phyloP scores from a whole-genome alignment of 345 rosid genomes.

The Acer negundo region DNA sequence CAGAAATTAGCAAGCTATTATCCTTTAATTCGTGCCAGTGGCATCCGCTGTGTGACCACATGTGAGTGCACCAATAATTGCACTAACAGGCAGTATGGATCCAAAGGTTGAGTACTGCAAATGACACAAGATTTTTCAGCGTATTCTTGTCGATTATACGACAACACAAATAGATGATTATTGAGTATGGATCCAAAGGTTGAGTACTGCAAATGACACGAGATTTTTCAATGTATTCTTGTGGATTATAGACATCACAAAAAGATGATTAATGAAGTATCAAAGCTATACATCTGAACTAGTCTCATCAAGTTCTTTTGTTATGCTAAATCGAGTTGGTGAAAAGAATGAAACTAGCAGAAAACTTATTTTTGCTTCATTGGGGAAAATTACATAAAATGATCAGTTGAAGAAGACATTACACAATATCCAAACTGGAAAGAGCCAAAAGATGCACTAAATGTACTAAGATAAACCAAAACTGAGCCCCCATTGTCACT shows the following conservation, averaged over 20 bases:
- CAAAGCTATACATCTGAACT: constrained; percentile 32
- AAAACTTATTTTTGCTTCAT: no score
- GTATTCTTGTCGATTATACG: background rate
- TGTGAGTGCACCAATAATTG: constrained; percentile 44
- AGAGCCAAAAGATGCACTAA: constrained; percentile 56
- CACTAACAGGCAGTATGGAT: constrained; percentile 46
- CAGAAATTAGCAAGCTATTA: background rate
- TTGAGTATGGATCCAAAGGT: no score
- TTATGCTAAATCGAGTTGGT: constrained; percentile 51
- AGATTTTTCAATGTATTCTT: no score
- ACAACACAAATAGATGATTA: no score
- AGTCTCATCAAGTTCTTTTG: constrained; percentile 47
- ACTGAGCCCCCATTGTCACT: constrained; percentile 13
- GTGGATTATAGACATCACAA: no score
- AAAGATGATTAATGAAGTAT: no score
- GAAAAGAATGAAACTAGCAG: constrained; percentile 31
- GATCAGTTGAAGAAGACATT: background rate
- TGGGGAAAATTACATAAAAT: background rate
- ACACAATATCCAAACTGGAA: constrained; percentile 53
- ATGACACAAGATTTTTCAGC: no score
- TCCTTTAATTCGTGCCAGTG: constrained; percentile 25
- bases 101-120: constrained; percentile 46
- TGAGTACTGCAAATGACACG: no score
- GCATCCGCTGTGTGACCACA: constrained; percentile 42
- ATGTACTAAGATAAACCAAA: constrained; percentile 53